Base-by-base conservation (phyloP, 495 filamentous ascomycete genomes). In the Penicillium manginii region DNA sequence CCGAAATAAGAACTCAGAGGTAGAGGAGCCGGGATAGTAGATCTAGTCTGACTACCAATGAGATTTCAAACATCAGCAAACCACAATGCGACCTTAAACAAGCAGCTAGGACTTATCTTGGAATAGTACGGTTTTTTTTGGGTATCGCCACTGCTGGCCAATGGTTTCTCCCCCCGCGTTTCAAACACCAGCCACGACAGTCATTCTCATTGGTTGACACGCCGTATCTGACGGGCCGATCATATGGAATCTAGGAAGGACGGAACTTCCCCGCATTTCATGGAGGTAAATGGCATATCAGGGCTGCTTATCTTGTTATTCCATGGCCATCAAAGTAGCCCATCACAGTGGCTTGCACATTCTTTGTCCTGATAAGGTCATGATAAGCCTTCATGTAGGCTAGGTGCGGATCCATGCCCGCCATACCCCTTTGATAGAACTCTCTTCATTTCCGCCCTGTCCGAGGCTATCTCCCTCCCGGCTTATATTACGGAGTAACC, bases 201-300 rank as follows among this genome's bases (percentile, higher is more conserved):
- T 21, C 21, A 18, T 6, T 10, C 14, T 18, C 19, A 39, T 47
- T 47, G 45, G 45, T n/a, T 26, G 21, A 3, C 21, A 12, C 21
- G 3, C 26, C 45, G 45, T 22, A n/a, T 14, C 22, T 26, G 19
- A 21, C 10, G 45, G 45, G 15, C 7, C 45, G 21, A 17, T 43
- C 35, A 39, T n/a, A n/a, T 39, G 11, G 15, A 21, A 12, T 17
- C 23, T 47, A 46, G 37, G 49, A 59, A 59, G 50, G 56, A 53
- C 51, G 8, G 56, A 29, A 23, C n/a, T 39, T 37, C 50, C 40
- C 29, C 15, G 29, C 39, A 35, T 22, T 5, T 43, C 7, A 39
- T 45, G 49, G 56, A 39, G 55, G 45, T 11, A 9, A 26, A 23
- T 17, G 12, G 18, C 45, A 26, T 47, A 47, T 47, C 45, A 12